Percentiles rank a stretch among this genome's conserved stretches.
Evolutionary conservation across 2,329 filamentous ascomycete species (phyloP).

Genomic region (Cercospora citrullina): DNA sequence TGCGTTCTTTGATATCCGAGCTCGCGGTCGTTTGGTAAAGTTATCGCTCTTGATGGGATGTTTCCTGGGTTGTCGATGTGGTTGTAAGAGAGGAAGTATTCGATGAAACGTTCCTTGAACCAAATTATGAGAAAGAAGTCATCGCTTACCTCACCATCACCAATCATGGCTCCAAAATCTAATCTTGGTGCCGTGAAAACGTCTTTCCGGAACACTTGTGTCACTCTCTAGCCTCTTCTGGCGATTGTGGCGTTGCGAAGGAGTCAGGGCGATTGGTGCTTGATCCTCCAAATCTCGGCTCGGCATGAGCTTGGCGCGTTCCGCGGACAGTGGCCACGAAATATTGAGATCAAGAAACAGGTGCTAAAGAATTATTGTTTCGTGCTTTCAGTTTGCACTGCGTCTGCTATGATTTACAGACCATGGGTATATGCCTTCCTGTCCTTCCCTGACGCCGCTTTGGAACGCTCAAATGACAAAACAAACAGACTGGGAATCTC

Average conservation of each 20-base stretch:
- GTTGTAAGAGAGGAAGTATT: background rate
- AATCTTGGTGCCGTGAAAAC: background rate
- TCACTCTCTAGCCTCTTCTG: background rate
- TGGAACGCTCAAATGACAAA: background rate
- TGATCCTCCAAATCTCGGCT: slow-evolving; percentile 14
- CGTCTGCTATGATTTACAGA: background rate
- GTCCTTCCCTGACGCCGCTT: background rate
- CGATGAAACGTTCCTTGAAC: background rate
- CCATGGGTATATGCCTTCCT: background rate
- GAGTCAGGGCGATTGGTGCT: slow-evolving; percentile 4
- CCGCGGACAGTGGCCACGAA: background rate
- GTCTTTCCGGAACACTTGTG: slow-evolving; percentile 2
- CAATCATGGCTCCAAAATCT: background rate
- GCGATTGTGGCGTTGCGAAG: slow-evolving; percentile 1
- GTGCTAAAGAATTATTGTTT: background rate
- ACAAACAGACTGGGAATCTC: background rate
- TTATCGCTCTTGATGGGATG: no score
- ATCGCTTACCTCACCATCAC: slow-evolving; percentile 1
- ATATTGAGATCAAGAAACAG: background rate
- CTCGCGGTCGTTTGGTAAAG: no score
- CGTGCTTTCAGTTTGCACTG: background rate
- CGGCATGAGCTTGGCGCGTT: slow-evolving; percentile 3
- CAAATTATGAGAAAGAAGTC: background rate
- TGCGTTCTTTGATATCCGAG: background rate
- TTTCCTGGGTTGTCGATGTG: no score